These are phyloP conservation scores for Themeda triandra DNA, from an alignment of 176 grass and related monocot species.

Conservation along the genomic window DNA sequence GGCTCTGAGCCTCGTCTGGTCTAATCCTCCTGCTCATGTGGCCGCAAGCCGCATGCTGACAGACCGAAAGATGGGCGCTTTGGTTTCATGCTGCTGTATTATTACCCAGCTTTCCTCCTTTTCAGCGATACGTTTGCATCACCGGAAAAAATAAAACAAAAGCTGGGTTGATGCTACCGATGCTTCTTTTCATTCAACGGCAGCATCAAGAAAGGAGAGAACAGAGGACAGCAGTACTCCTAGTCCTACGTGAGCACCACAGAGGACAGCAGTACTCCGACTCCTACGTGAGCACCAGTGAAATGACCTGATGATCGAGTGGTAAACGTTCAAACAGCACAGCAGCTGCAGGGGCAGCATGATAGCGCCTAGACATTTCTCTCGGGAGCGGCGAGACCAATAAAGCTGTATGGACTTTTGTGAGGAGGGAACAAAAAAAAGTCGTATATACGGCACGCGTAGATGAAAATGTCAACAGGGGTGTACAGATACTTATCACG, in stretches of 20 bases:
- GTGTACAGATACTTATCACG: conserved; percentile 11
- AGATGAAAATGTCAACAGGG: conserved; percentile 15
- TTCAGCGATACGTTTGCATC: conserved; percentile 30
- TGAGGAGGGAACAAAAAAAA: background rate
- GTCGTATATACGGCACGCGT: background rate
- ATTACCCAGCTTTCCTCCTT: background rate
- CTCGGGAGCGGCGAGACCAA: background rate
- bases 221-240: background rate
- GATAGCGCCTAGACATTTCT: background rate
- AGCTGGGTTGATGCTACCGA: background rate
- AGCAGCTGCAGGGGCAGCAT: background rate
- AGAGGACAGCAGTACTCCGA: background rate
- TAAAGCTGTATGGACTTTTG: conserved; percentile 14
- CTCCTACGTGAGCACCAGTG: background rate
- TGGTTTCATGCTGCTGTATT: conserved; percentile 19
- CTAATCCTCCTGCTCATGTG: conserved; percentile 14
- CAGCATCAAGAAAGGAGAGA: background rate
- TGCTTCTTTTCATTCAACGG: conserved; percentile 29
- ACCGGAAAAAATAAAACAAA: background rate
- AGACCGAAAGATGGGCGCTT: conserved; percentile 18
- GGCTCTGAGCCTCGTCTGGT: conserved; percentile 11
- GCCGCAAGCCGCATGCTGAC: conserved; percentile 4
- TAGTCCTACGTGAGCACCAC: background rate
- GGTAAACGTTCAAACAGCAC: background rate
- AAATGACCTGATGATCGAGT: background rate